Evolutionary conservation across 208 protist genomes (phyloP), one percentile per base, ranked within the genome.

Genomic region (Leishmania tarentolae): DNA sequence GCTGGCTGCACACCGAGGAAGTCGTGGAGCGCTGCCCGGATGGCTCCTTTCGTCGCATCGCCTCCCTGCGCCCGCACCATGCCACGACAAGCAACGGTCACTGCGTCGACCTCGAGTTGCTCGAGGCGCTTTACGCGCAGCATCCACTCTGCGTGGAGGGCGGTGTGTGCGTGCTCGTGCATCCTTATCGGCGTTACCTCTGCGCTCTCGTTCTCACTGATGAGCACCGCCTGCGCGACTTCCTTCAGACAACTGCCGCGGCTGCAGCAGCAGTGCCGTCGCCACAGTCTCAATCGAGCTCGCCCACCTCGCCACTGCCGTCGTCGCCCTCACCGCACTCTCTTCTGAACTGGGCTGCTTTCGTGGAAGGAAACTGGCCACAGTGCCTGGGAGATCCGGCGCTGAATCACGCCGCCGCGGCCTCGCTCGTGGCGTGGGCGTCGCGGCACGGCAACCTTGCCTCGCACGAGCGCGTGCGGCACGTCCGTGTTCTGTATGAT

Each of bases 1-100:
- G 90, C 24, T 98, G 89, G 88, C 89, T 97, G 82, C 85, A 93
- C 84, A 95, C 94, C 15, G 91, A 92, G 24, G 92, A 96, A 76
- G 85, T 98, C 52, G 94, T 86, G 15, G 80, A 91, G 77, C 84
- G 90, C 19, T 46, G 52, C 46, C 72, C 75, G 2, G 82, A 92
- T 31, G 93, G 94, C 63, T 75, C 76, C 47, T 85, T 98, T 47
- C 88, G 83, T 37, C 87, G 96, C 0, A 79, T 98, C 59, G 95
- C 85, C 63, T 91, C 93, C 46, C 75, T 94, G 44, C 81, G 81
- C 0, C 90, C 93, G 57, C 83, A 90, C 57, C 74, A 91, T 37
- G 90, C 93, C 47, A 90, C 94, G 73, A 93, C 92, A 35, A 84
- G 80, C 31, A 75, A 81, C 28, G 94, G 94, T 24, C 84, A 90